phyloP scores from a whole-genome alignment of 176 grass and related monocot species.

The Poa pratensis region DNA sequence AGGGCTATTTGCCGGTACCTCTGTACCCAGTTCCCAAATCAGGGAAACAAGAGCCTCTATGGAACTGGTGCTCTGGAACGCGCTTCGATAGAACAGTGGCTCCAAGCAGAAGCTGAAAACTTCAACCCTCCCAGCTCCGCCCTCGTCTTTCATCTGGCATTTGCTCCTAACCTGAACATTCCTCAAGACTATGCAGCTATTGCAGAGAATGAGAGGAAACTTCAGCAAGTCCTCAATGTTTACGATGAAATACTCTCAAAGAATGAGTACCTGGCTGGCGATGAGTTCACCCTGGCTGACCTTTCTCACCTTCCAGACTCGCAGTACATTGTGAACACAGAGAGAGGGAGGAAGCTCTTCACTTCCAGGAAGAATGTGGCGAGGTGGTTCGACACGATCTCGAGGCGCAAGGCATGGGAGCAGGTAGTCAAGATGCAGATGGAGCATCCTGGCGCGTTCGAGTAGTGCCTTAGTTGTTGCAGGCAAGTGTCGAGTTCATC shows the following conservation, averaged over 20 bases:
- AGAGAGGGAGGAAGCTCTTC: conserved; percentile 76
- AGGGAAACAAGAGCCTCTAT: conserved; percentile 69
- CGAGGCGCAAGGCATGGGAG: conserved; percentile 56
- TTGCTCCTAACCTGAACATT: conserved; percentile 52
- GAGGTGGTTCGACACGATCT: conserved; percentile 66
- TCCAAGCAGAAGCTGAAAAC: conserved; percentile 70
- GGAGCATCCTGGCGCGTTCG: conserved; percentile 62
- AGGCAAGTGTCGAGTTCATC: neutral
- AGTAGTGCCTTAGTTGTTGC: conserved; percentile 36
- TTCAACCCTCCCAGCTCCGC: conserved; percentile 71
- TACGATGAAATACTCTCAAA: conserved; percentile 65
- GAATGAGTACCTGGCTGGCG: conserved; percentile 57
- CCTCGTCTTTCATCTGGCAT: conserved; percentile 85
- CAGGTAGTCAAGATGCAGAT: conserved; percentile 70
- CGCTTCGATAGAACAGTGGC: conserved; percentile 86
- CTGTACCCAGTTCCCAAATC: conserved; percentile 60
- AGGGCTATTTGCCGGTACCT: conserved; percentile 69
- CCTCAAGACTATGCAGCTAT: conserved; percentile 55
- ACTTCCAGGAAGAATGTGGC: conserved; percentile 70
- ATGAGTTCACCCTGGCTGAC: conserved; percentile 65
- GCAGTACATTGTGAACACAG: conserved; percentile 64
- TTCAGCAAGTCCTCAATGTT: conserved; percentile 60
- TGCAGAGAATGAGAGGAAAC: conserved; percentile 59
- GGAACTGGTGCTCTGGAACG: conserved; percentile 70
- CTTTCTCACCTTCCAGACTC: conserved; percentile 74